Conservation (phyloP, 2,329 filamentous ascomycete species). For the Cercospora zeae-maydis region DNA sequence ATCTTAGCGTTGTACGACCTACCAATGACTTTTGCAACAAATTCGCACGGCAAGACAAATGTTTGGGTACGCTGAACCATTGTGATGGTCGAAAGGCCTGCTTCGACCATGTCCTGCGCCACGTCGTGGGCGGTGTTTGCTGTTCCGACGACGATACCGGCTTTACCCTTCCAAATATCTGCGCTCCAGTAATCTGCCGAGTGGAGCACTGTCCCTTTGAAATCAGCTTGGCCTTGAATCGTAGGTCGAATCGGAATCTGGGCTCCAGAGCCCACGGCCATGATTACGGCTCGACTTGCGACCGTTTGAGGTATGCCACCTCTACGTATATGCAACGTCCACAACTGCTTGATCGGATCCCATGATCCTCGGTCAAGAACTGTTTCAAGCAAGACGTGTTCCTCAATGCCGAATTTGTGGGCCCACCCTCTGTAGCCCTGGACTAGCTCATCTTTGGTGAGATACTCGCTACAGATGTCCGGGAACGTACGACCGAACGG, state of each 20-base stretch:
- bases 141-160: constrained; percentile 45
- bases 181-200: constrained; percentile 36
- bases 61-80: constrained; percentile 41
- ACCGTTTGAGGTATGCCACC: not conserved
- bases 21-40: not conserved
- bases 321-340: not conserved
- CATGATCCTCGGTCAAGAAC: not conserved
- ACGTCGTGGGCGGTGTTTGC: constrained; percentile 50
- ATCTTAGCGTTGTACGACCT: constrained; percentile 23
- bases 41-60: constrained; percentile 33
- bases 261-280: constrained; percentile 32
- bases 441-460: constrained; percentile 1
- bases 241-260: constrained; percentile 18
- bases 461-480: constrained; percentile 12
- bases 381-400: not conserved
- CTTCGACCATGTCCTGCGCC: constrained; percentile 45
- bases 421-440: constrained; percentile 38
- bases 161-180: constrained; percentile 39
- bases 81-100: constrained; percentile 39
- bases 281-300: constrained; percentile 25
- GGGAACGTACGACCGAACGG: constrained; percentile 18
- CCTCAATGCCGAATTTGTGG: constrained; percentile 33
- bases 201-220: constrained; percentile 39
- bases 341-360: not conserved
- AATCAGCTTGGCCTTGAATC: constrained; percentile 23